Evolutionary conservation across 2,329 filamentous ascomycete species (phyloP), one percentile per base, ranked within the genome.

Genomic region (Aureobasidium leucospermi): DNA sequence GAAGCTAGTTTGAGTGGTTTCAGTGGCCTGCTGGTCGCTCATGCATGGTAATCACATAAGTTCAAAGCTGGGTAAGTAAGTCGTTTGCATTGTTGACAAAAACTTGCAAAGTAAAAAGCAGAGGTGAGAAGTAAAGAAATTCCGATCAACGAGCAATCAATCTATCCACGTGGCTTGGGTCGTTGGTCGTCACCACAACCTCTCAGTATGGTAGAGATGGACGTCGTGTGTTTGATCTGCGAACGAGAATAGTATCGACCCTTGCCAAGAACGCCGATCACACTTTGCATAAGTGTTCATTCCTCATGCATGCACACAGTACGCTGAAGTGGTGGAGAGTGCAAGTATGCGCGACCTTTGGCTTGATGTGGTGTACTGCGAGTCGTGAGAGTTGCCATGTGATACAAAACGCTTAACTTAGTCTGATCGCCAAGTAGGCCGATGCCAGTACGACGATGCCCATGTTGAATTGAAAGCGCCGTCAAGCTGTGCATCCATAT

Each of bases 141-240:
- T 3, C 8, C 9, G 49, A 53, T 53, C 49, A 39, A 28, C 49
- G 28, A 41, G 9, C 8, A 42, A 19, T 11, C 16, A 32, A 23
- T 23, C n/a, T 19, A 16, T 52, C 48, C 49, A 42, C 49, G 38
- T 53, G 49, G 15, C 49, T 15, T 5, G 9, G 19, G 36, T 53
- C 49, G 49, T 42, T n/a, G 19, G 36, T 53, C 49, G 49, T 53
- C 28, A 32, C 23, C 49, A 42, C 28, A 19, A 16, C 34, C 15
- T 13, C 36, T 15, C 23, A 53, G 36, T 15, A 9, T 42, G 38
- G 49, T 41, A 32, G 38, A 42, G 49, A 53, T 42, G 6, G 28
- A 53, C 38, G 38, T 53, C 29, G 36, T 19, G n/a, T 53, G 49
- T 53, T 53, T 53, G 28, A 53, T 53, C 49, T 53, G 49, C 49